These are phyloP conservation scores for Venturiaceae sp. DNA, from an alignment of 2,329 filamentous ascomycete genomes.

Conservation along the genomic window DNA sequence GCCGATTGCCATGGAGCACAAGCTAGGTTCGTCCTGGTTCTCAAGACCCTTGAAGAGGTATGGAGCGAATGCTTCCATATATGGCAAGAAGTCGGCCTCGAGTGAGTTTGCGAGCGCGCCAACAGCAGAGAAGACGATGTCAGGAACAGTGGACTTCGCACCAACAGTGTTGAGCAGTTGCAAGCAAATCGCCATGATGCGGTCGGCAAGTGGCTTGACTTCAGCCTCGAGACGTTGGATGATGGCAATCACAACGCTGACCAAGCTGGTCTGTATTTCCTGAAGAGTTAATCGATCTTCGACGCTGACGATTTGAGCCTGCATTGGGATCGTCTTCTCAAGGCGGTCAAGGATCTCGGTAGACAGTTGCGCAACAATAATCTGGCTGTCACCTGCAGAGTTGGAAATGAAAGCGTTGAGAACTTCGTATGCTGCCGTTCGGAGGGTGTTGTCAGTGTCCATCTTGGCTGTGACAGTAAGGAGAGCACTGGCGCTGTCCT, in stretches of 20 bases:
- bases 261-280: slow-evolving; percentile 95
- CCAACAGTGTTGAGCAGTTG: slow-evolving; percentile 69
- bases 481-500: slow-evolving; percentile 78
- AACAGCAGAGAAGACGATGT: slow-evolving; percentile 85
- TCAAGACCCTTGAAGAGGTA: slow-evolving; percentile 90
- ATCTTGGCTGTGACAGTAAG: slow-evolving; percentile 73
- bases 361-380: slow-evolving; percentile 70
- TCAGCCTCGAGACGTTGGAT: slow-evolving; percentile 86
- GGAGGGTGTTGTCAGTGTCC: slow-evolving; percentile 78
- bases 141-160: slow-evolving; percentile 85
- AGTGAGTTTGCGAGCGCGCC: slow-evolving; percentile 85
- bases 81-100: slow-evolving; percentile 88
- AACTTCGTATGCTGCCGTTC: slow-evolving; percentile 94
- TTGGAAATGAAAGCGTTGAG: slow-evolving; percentile 91
- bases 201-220: slow-evolving; percentile 80
- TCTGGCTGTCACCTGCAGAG: slow-evolving; percentile 75
- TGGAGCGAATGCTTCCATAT: slow-evolving; percentile 91
- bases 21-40: slow-evolving; percentile 88
- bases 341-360: slow-evolving; percentile 85
- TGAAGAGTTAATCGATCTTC: slow-evolving; percentile 94
- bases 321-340: slow-evolving; percentile 80
- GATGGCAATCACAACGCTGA: slow-evolving; percentile 84
- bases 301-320: slow-evolving; percentile 88
- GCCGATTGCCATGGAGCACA: slow-evolving; percentile 96
- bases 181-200: slow-evolving; percentile 84